Base-by-base conservation (phyloP, 2,329 filamentous ascomycete genomes). In the Dissoconium aciculare region DNA sequence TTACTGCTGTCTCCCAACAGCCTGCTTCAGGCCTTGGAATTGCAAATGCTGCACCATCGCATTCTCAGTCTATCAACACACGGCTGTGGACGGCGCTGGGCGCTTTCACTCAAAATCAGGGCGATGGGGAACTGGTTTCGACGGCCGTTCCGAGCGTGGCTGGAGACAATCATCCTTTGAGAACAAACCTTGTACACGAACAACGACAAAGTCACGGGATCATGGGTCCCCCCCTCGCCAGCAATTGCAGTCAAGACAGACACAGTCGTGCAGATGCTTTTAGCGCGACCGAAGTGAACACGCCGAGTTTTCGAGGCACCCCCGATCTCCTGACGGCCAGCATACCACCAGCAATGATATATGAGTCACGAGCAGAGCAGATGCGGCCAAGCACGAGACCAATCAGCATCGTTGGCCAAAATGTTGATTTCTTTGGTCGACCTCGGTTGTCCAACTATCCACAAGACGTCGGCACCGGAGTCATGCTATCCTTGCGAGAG, bases 281-380 rank as follows among this genome's bases (percentile, higher is more conserved):
- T 36, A 65, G 59, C 39, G 58, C 58, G 11, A 65, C 62, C 4
- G 61, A 66, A 39, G 48, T 60, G 16, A 59, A 58, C 4, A 64
- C 62, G 11, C 60, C 62, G 6, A 64, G 59, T 39, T 42, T 52
- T 15, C 46, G 44, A 17, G 53, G 53, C 19, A 63, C 60, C 5
- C 61, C 62, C n/a, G 49, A 51, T 14, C 36, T 50, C 15, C 34
- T 34, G 35, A 39, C 38, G 11, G 19, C 19, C 8, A 23, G 8
- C 8, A n/a, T n/a, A n/a, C 19, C 19, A 8, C 19, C 19, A n/a
- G 8, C 19, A n/a, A 23, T n/a, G n/a, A n/a, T n/a, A n/a, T n/a
- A n/a, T n/a, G n/a, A n/a, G n/a, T n/a, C n/a, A n/a, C n/a, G n/a
- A n/a, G n/a, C n/a, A n/a, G n/a, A n/a, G n/a, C n/a, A n/a, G n/a